Conservation (phyloP, 2,329 filamentous ascomycete species). For the Talaromyces piceae region DNA sequence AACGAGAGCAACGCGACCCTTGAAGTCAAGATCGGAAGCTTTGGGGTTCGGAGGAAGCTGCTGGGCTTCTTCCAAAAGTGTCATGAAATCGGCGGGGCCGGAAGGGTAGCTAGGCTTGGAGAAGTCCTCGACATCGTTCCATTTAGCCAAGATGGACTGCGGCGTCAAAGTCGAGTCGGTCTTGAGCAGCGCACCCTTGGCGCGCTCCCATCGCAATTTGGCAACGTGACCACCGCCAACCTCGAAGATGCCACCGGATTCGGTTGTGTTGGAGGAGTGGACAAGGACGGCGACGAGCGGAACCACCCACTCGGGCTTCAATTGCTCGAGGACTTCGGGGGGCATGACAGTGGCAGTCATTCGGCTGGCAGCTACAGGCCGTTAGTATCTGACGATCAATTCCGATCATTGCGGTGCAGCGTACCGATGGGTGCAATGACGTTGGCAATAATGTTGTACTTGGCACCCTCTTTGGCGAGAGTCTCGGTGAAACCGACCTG, state of each 20-base stretch:
- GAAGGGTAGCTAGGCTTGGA: conserved; percentile 73
- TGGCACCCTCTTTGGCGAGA: conserved; percentile 89
- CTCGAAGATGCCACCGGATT: conserved; percentile 88
- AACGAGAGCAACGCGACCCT: conserved; percentile 75
- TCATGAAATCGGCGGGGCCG: conserved; percentile 81
- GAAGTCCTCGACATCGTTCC: conserved; percentile 82
- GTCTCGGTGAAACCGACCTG: conserved; percentile 98
- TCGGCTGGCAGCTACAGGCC: conserved; percentile 66
- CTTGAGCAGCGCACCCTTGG: conserved; percentile 81
- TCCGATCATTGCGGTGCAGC: conserved; percentile 9
- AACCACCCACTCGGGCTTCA: conserved; percentile 92
- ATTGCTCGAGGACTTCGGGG: conserved; percentile 74
- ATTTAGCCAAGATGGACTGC: conserved; percentile 78
- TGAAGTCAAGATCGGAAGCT: conserved; percentile 71
- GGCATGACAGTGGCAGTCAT: conserved; percentile 97
- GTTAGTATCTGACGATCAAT: conserved; percentile 4
- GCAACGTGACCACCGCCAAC: conserved; percentile 86
- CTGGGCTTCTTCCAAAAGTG: conserved; percentile 73
- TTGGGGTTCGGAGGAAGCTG: conserved; percentile 66
- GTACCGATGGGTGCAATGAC: conserved; percentile 77
- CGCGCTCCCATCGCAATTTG: conserved; percentile 92
- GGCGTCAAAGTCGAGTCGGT: conserved; percentile 83
- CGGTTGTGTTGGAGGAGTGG: conserved; percentile 72
- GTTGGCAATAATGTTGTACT: conserved; percentile 96
- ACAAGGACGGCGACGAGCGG: conserved; percentile 83